Base-by-base conservation (phyloP, 306 rosid genomes). In the Cicer bijugum region DNA sequence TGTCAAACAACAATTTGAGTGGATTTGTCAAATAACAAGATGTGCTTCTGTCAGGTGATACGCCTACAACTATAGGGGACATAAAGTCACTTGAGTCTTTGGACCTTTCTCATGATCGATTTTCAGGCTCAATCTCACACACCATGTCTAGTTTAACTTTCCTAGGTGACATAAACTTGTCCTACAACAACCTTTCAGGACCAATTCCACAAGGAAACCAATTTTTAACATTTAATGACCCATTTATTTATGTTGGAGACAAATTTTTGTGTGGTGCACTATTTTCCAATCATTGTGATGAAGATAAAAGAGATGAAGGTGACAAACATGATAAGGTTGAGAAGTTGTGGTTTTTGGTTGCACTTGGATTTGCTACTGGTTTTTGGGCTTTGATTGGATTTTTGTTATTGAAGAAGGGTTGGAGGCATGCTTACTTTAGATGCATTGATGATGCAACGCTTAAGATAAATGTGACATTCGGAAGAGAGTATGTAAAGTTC, bases 171-270 rank as follows among this genome's bases (percentile, higher is more conserved):
- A 40, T 80, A 43, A 60, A 74, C n/a, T n/a, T 80, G 42, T 74
- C 80, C 17, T 38, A 68, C 67, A 80, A 68, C 65, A 35, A 67
- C n/a, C 14, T 80, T 6, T 74, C 75, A 9, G 79, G 83, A 59
- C 61, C 40, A 4, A 51, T 75, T 58, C 72, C 76, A 2, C 6
- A 28, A 50, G 63, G 33, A 8, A 74, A 35, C 7, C 77, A 81
- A 5, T 37, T 81, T 40, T 9, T 0, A 52, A 33, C 4, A n/a
- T 0, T 61, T 12, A 55, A 9, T 8, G 53, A 43, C 19, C 63
- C 67, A 51, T 75, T 4, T 3, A 51, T 16, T 33, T 81, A 81
- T 35, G 4, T 1, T 35, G 74, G 81, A 5, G 75, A 81, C 77
- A 66, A 7, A 9, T 61, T 15, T 44, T 73, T 75, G 17, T 81